A percentile compares a stretch with the other conserved stretches of the same genome.
phyloP scores from a whole-genome alignment of 345 rosid genomes.

The Salix exigua region DNA sequence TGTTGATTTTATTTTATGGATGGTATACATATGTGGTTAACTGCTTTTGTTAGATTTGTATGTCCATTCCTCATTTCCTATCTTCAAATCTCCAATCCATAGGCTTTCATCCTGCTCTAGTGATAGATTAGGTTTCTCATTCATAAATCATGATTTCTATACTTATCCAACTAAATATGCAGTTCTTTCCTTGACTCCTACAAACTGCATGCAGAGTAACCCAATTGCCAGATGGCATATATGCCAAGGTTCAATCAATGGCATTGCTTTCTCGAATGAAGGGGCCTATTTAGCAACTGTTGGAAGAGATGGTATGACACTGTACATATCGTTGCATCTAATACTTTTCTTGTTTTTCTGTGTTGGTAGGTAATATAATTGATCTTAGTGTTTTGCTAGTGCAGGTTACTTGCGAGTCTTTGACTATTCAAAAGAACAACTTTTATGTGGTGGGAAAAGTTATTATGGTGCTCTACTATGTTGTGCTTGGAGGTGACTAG shows the following conservation, averaged over 20 bases:
- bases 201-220: constrained; percentile 69
- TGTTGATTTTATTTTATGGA: background rate
- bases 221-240: constrained; percentile 98
- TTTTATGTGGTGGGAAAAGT: constrained; percentile 66
- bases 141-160: constrained; percentile 1
- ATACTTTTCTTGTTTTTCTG: background rate
- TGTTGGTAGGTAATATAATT: constrained; percentile 4
- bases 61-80: background rate
- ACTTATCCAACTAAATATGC: background rate
- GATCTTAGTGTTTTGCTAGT: constrained; percentile 13
- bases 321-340: background rate
- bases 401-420: constrained; percentile 91
- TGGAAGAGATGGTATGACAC: constrained; percentile 90
- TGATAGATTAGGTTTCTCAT: constrained; percentile 11
- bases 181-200: constrained; percentile 17
- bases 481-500: constrained; percentile 71
- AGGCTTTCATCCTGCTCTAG: no score
- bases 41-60: background rate
- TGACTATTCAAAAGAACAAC: constrained; percentile 66
- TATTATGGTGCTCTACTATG: constrained; percentile 75
- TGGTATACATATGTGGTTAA: background rate
- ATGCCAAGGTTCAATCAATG: constrained; percentile 88
- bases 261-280: constrained; percentile 79
- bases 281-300: constrained; percentile 86
- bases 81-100: no score